A percentile compares a stretch with the other conserved stretches of the same genome.
These are phyloP conservation scores for Paramicrosporidium saccamoebae DNA, from an alignment of 371 early-diverging fungal species.

Conservation along the genomic window DNA sequence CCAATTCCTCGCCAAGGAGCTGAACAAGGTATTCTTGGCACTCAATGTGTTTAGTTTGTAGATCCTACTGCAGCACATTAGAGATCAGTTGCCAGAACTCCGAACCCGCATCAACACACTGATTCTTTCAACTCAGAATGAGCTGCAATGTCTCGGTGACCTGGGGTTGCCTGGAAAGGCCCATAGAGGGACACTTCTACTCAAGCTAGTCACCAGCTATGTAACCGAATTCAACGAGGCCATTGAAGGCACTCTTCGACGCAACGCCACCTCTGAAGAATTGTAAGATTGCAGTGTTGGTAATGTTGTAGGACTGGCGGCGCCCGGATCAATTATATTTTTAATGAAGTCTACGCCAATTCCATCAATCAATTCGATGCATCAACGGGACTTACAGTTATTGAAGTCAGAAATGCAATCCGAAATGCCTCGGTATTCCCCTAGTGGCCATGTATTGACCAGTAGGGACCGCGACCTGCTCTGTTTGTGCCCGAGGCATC, in stretches of 20 bases:
- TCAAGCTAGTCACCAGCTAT: slow-evolving; percentile 43
- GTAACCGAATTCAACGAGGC: slow-evolving; percentile 36
- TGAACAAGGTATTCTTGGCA: slow-evolving; percentile 17
- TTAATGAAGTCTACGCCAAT: slow-evolving; percentile 42
- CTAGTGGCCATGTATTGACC: too few relatives aligned
- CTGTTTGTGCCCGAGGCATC: slow-evolving; percentile 68
- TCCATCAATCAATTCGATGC: slow-evolving; percentile 37
- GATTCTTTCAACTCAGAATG: slow-evolving; percentile 40
- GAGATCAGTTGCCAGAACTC: slow-evolving; percentile 39
- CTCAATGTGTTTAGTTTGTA: slow-evolving; percentile 4
- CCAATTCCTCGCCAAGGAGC: slow-evolving; percentile 26
- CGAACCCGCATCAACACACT: slow-evolving; percentile 35
- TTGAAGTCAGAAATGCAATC: slow-evolving; percentile 56
- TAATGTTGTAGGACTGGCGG: slow-evolving; percentile 20
- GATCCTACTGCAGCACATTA: slow-evolving; percentile 39
- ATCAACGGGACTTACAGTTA: slow-evolving; percentile 28
- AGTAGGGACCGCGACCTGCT: slow-evolving; percentile 46
- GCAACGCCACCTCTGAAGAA: slow-evolving; percentile 62
- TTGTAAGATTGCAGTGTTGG: slow-evolving; percentile 10
- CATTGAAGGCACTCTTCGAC: slow-evolving; percentile 30
- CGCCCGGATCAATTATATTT: slow-evolving; percentile 58
- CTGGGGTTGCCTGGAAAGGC: slow-evolving; percentile 12
- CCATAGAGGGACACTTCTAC: slow-evolving; percentile 19
- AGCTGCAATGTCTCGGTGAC: slow-evolving; percentile 31
- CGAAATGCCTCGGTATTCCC: slow-evolving; percentile 62